Conservation (phyloP, 352 stramenopile species). For the Globisporangium viniferum region DNA sequence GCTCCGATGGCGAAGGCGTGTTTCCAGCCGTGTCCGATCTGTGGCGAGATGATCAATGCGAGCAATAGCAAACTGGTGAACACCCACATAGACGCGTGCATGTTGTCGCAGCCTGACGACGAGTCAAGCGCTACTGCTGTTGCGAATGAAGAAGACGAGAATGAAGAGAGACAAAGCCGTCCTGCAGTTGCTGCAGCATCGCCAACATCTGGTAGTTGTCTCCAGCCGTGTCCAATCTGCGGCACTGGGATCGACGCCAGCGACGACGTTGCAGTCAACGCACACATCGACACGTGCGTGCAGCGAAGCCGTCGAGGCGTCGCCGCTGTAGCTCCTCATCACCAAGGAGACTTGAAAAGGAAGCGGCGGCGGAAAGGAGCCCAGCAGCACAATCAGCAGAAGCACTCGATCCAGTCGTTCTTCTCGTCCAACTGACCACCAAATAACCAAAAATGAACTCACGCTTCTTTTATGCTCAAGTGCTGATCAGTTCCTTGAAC, state of each 20-base stretch:
- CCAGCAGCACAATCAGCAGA: conserved; percentile 3
- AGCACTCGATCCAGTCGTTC: conserved; percentile 21
- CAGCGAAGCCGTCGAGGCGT: background rate
- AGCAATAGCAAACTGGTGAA: conserved; percentile 51
- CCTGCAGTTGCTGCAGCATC: background rate
- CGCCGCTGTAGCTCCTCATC: too few relatives aligned
- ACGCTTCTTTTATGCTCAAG: too few relatives aligned
- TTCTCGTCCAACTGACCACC: background rate
- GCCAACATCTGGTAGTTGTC: background rate
- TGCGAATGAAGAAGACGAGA: background rate
- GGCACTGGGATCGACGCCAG: conserved; percentile 15
- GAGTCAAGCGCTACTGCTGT: background rate
- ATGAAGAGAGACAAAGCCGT: background rate
- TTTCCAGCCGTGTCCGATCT: conserved; percentile 55
- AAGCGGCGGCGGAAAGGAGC: conserved; percentile 6
- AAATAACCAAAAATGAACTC: background rate
- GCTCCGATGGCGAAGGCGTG: background rate
- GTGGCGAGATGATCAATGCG: conserved; percentile 42
- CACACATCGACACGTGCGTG: conserved; percentile 25
- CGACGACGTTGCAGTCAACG: conserved; percentile 19
- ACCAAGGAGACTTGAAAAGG: background rate
- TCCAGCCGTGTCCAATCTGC: conserved; percentile 26
- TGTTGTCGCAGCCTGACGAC: conserved; percentile 9
- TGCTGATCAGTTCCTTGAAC: too few relatives aligned
- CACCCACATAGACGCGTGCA: conserved; percentile 57